Evolutionary conservation across 805 yeast species (phyloP), one percentile per base, ranked within the genome.

Genomic region (Candida montana): DNA sequence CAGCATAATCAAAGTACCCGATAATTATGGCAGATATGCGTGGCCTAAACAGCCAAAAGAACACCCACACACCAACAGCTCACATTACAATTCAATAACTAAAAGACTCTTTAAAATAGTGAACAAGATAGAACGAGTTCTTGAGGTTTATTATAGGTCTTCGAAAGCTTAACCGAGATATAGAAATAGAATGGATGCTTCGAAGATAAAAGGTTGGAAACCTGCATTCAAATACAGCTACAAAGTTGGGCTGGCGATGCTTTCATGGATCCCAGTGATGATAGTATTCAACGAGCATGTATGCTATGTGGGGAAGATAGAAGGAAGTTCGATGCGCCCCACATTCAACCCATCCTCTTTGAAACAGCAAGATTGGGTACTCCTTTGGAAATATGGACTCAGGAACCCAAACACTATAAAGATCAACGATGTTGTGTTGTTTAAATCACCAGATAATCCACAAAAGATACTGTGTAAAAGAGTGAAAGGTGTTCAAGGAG

Each of bases 271-370:
- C 23, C 96, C 96, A 0, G 96, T 88, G 35, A 59, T 74, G 13
- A 73, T 81, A 49, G 75, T 85, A 1, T 62, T 81, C 46, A 75
- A 78, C 30, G 87, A 85, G 48, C 85, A 83, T 56, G 79, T 80
- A 10, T 79, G 75, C 39, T 88, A 79, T 62, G 72, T 89, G 21
- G 85, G 86, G 13, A 75, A 78, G 61, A 75, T 89, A 15, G 74
- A 80, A 33, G 98, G 98, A 2, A 63, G 73, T 31, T 86, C 95
- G 19, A 90, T 90, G 98, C 71, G 84, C 39, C 97, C 97, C 1
- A 77, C 95, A 0, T 74, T 89, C 54, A 90, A 90, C 61, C 91
- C 95, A 1, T 75, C 74, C 17, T 60, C 66, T 41, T 59, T 68
- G 42, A 38, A 61, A 47, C 50, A 62, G 43, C 65, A 66, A 5